Percentiles rank a stretch among this genome's conserved stretches.
phyloP scores from a whole-genome alignment of 1,139 yeast species.

The Arxiozyma slooffiae region DNA sequence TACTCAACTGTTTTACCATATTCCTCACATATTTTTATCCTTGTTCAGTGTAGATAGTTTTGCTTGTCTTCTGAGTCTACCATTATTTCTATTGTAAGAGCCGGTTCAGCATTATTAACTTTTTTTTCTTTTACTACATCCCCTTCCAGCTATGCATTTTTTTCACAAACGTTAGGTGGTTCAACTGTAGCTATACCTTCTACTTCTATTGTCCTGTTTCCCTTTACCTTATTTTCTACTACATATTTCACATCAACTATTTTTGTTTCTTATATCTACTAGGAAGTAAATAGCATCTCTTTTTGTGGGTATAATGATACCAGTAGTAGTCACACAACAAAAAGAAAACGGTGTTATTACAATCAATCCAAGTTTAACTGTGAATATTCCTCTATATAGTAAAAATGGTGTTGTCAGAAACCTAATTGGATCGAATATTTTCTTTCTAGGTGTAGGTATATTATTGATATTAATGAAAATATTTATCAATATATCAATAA shows the following conservation, averaged over 20 bases:
- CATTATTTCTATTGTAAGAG: neutral
- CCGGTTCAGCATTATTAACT: neutral
- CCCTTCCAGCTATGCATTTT: neutral
- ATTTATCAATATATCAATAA: no score
- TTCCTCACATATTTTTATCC: no score
- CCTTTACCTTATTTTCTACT: no score
- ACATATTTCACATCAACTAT: no score
- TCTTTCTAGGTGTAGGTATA: neutral
- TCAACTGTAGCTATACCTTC: no score
- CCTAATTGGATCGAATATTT: neutral
- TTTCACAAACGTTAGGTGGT: no score
- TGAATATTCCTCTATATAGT: neutral
- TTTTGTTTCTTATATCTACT: neutral
- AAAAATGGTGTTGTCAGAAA: neutral
- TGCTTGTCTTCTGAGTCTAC: neutral
- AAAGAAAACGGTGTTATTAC: neutral
- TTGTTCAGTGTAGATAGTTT: no score
- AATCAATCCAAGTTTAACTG: neutral
- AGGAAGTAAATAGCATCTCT: neutral
- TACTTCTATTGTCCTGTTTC: no score
- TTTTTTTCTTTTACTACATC: neutral
- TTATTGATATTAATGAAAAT: neutral
- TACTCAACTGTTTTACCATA: neutral
- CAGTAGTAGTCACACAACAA: neutral
- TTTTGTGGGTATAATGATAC: neutral